Evolutionary conservation across 2,329 filamentous ascomycete species (phyloP), one percentile per base, ranked within the genome.

Genomic region (Macrophomina phaseolina): DNA sequence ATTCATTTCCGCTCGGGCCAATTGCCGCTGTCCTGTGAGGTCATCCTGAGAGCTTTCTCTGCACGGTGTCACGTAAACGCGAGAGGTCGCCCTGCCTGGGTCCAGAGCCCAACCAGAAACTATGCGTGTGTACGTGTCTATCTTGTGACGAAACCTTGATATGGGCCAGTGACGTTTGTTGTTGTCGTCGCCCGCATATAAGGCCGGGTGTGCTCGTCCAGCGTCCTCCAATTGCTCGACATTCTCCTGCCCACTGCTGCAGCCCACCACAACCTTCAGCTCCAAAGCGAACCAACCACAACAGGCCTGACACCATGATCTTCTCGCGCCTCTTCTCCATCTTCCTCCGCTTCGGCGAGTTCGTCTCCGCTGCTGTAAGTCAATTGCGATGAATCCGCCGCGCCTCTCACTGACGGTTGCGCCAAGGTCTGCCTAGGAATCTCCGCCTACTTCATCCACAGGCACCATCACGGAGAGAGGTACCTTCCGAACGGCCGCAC

Each of bases 311-410:
- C 55, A 65, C 48, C n/a, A 72, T 71, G 70, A 78, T 85, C 69
- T 66, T 88, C 68, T 83, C 84, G 9, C 84, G 87, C 67, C 70
- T 89, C 28, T 69, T 85, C 34, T 87, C 86, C 30, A 82, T 88
- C 69, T 76, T 86, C 72, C 82, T 90, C 71, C 87, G 88, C 74
- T 75, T 86, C 12, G 84, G 82, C 71, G 84, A 92, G 80, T 84
- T 94, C 69, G 87, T 83, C 73, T 93, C 91, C 74, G 89, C 86
- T n/a, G 84, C 86, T 71, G 90, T 93, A 76, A 69, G 65, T 68
- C 69, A 61, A 18, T 60, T 53, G 23, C 32, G 12, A 34, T 23
- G 23, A 34, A 23, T 4, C 9, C 11, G 32, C 12, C 38, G 12
- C 55, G 55, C 28, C 38, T 45, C 38, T 45, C 23, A 32, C 40